phyloP scores from a whole-genome alignment of 1,139 yeast species.

The Hanseniaspora gamundiae region DNA sequence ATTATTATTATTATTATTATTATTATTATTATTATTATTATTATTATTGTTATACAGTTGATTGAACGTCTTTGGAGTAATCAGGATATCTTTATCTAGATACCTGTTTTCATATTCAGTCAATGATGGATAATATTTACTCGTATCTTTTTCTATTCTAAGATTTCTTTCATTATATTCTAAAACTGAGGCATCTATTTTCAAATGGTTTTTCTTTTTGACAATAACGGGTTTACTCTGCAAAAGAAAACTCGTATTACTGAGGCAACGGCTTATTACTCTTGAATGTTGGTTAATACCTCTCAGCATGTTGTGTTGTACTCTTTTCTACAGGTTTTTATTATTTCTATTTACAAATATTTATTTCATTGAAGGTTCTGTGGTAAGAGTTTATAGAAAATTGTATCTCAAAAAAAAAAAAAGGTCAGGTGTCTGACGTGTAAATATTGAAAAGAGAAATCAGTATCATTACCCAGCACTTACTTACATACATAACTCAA shows the following conservation, averaged over 20 bases:
- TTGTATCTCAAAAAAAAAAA: too few species aligned
- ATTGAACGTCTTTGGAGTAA: not conserved
- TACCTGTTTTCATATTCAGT: conserved; percentile 7
- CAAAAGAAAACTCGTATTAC: not conserved
- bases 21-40: not conserved
- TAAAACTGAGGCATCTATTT: conserved; percentile 8
- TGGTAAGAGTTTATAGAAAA: too few species aligned
- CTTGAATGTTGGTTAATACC: too few species aligned
- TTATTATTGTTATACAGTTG: not conserved
- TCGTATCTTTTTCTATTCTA: conserved; percentile 8
- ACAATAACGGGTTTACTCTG: not conserved
- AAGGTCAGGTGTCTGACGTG: too few species aligned
- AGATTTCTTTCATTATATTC: conserved; percentile 14
- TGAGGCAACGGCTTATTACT: not conserved
- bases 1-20: too few species aligned
- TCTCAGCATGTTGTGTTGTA: too few species aligned
- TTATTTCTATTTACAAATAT: too few species aligned
- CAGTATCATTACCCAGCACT: too few species aligned
- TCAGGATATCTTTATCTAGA: not conserved
- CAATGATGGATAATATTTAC: conserved; percentile 19
- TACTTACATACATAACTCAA: too few species aligned
- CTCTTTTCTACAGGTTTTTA: too few species aligned
- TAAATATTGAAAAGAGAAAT: too few species aligned
- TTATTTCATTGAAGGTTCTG: too few species aligned
- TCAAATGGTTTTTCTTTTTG: not conserved